Evolutionary conservation across 306 rosid genomes (phyloP).

Genomic region (Fagus crenata): DNA sequence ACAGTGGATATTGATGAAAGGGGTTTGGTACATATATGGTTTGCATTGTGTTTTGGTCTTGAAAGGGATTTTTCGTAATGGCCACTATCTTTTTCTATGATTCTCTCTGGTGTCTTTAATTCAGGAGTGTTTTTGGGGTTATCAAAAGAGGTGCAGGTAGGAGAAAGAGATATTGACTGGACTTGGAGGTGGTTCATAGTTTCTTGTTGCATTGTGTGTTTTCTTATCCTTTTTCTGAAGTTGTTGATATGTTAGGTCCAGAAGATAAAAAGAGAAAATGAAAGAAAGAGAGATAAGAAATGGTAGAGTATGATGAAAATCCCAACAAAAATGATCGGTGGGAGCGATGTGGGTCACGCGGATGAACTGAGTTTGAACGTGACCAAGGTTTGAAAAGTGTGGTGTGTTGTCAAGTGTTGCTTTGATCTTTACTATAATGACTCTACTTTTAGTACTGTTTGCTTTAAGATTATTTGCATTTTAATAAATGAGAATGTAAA

Average conservation of each 20-base stretch:
- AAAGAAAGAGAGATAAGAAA: too few relatives aligned
- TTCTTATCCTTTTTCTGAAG: too few relatives aligned
- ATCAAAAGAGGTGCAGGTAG: not conserved
- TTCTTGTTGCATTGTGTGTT: not conserved
- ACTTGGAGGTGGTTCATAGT: not conserved
- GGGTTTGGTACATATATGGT: not conserved
- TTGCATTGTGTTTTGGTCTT: not conserved
- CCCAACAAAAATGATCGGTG: slow-evolving; percentile 14
- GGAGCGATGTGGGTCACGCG: slow-evolving; percentile 17
- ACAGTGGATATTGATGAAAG: not conserved
- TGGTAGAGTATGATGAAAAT: not conserved
- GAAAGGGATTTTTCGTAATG: not conserved
- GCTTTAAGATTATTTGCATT: too few relatives aligned
- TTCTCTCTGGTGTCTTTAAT: not conserved
- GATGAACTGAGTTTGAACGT: not conserved
- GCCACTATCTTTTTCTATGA: not conserved
- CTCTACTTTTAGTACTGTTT: too few relatives aligned
- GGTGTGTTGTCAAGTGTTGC: slow-evolving; percentile 17
- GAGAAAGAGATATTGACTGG: slow-evolving; percentile 5
- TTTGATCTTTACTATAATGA: not conserved
- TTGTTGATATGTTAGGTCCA: not conserved
- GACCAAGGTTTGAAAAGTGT: slow-evolving; percentile 20
- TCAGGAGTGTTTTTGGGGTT: slow-evolving; percentile 11
- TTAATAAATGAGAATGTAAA: too few relatives aligned
- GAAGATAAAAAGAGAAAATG: not conserved